Base-by-base conservation (phyloP, 805 yeast species). In the Wickerhamiella occidentalis region DNA sequence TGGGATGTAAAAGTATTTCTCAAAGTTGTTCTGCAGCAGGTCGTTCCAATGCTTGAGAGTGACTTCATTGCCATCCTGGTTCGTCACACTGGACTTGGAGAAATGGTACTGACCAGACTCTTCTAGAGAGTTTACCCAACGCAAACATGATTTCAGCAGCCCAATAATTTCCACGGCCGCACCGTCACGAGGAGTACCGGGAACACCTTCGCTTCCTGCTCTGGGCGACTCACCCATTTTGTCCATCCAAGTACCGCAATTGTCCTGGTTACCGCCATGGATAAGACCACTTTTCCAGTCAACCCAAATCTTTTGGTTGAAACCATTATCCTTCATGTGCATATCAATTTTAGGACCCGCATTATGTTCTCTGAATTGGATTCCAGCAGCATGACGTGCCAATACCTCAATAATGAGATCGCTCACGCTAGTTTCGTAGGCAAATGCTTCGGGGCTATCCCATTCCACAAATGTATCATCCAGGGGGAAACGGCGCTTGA, bases 221-320 rank as follows among this genome's bases (percentile, higher is more conserved):
- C 67, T 72, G 30, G 65, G 78, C 60, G 95, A 84, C 68, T 92
- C 97, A 22, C 98, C 98, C 97, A 90, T 90, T 68, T 90, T 90
- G 67, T 90, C 98, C 96, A 88, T 90, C 98, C 98, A 90, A 0
- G 98, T 92, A 19, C 98, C 98, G 69, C 98, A 90, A 62, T 90
- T 90, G 63, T 68, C 77, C 64, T 84, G 95, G 45, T 85, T 84
- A 1, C 98, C 97, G 42, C 97, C 98, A 63, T 78, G 82, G 3
- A 88, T 69, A 26, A 92, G 68, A 1, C 98, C 98, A 11, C 84
- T 87, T 0, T 69, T 59, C 96, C 96, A 90, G 63, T 90, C 96
- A 41, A 88, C 86, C 51, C 67, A 59, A 1, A 88, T 75, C 54
- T 77, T 75, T 41, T 90, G 88, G 62, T 90, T 82, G 70, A 90